Conservation (phyloP, 768 basidiomycete genomes). For the Pleurotus eryngii region DNA sequence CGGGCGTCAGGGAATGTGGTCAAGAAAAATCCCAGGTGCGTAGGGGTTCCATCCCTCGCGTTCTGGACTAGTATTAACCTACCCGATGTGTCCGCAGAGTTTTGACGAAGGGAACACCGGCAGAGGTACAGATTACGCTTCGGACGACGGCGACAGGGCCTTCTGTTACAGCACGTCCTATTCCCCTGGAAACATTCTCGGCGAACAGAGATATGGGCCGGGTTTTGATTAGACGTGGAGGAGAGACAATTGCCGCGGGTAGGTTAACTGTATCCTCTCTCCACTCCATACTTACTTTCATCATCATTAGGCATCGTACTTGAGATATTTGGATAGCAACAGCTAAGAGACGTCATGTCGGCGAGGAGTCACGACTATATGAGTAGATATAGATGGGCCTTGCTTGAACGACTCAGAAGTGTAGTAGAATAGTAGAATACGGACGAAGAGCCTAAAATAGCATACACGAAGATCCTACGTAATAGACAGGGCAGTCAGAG, state of each 20-base stretch:
- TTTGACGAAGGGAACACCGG: constrained; percentile 78
- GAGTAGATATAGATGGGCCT: not conserved
- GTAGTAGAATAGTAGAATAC: not conserved
- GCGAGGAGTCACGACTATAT: not conserved
- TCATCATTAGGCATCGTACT: constrained; percentile 37
- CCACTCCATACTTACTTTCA: not conserved
- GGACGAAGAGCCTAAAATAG: not conserved
- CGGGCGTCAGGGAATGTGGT: constrained; percentile 68
- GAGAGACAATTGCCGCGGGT: constrained; percentile 96
- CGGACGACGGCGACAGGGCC: constrained; percentile 54
- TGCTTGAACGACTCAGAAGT: not conserved
- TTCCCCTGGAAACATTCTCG: constrained; percentile 85
- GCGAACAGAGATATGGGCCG: constrained; percentile 96
- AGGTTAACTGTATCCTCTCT: constrained; percentile 10
- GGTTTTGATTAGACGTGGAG: constrained; percentile 79
- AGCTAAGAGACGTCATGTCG: too few relatives aligned
- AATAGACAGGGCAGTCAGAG: not conserved
- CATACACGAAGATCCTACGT: not conserved
- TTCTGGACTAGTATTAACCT: not conserved
- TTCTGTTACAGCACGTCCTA: constrained; percentile 43
- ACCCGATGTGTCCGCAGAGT: constrained; percentile 47
- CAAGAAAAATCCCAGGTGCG: constrained; percentile 80
- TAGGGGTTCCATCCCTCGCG: not conserved
- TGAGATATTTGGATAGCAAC: constrained; percentile 28
- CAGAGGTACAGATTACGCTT: constrained; percentile 80